Conservation (phyloP, 2,329 filamentous ascomycete genomes). For the Ciborinia camelliae region DNA sequence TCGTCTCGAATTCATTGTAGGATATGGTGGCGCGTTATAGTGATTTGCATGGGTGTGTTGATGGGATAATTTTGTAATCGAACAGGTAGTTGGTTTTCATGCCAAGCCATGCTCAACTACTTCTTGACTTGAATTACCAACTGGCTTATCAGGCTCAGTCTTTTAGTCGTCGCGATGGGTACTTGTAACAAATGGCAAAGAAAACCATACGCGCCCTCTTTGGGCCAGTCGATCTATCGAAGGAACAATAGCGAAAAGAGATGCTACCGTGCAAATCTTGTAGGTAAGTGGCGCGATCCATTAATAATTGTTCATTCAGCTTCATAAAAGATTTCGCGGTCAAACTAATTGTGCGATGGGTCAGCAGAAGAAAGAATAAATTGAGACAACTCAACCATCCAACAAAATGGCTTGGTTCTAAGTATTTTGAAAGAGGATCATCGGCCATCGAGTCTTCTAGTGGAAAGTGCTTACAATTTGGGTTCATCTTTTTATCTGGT, state of each 20-base stretch:
- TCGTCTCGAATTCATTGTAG: conserved; percentile 81
- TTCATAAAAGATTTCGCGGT: neutral
- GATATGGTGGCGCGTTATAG: conserved; percentile 48
- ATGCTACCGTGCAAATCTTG: neutral
- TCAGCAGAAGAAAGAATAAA: neutral
- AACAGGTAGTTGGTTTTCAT: conserved; percentile 10
- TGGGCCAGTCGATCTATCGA: neutral
- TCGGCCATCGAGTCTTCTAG: neutral
- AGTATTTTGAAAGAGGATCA: neutral
- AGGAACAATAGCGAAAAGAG: neutral
- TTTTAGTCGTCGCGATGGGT: neutral
- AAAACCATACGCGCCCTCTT: neutral
- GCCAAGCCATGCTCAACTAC: neutral
- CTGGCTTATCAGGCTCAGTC: neutral
- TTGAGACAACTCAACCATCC: neutral
- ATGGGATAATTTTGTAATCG: conserved; percentile 16
- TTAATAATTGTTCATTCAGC: neutral
- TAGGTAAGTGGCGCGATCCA: neutral
- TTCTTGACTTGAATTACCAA: neutral
- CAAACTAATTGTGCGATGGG: neutral
- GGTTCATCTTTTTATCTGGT: neutral
- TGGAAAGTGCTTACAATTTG: neutral
- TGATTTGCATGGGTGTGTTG: conserved; percentile 15
- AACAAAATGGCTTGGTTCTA: neutral
- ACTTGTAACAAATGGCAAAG: neutral